phyloP scores from a whole-genome alignment of 768 basidiomycete species.

The Mycena chlorophos region DNA sequence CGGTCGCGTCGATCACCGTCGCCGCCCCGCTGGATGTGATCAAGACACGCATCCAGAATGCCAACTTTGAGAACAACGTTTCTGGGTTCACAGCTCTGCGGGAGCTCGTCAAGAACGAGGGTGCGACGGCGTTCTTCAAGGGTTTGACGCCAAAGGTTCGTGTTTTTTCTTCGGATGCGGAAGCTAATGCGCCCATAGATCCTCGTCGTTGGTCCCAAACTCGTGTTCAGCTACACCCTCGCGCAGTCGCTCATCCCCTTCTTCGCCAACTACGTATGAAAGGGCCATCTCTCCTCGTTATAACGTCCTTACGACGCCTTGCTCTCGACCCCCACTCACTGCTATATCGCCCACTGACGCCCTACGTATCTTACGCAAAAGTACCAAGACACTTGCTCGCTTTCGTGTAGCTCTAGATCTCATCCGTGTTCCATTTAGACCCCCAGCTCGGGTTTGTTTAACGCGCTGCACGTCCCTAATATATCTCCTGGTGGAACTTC shows the following conservation, averaged over 20 bases:
- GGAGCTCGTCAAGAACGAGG: constrained; percentile 71
- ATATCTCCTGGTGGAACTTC: too few relatives aligned
- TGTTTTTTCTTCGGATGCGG: constrained; percentile 26
- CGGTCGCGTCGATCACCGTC: constrained; percentile 92
- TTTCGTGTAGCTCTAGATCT: constrained; percentile 1
- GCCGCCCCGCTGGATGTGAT: constrained; percentile 95
- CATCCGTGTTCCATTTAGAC: too few relatives aligned
- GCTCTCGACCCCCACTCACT: background rate
- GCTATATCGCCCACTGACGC: too few relatives aligned
- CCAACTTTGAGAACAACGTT: constrained; percentile 89
- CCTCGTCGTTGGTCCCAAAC: constrained; percentile 94
- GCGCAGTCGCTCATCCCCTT: constrained; percentile 94
- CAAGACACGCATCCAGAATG: constrained; percentile 98
- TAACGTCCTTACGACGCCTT: background rate
- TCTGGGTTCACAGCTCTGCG: constrained; percentile 72
- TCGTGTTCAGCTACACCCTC: constrained; percentile 97
- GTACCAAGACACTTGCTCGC: background rate
- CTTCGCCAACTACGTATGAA: constrained; percentile 81
- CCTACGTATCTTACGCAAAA: background rate
- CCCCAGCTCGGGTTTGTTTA: too few relatives aligned
- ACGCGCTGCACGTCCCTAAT: too few relatives aligned
- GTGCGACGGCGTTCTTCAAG: constrained; percentile 86
- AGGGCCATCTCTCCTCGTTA: background rate
- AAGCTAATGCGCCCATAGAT: constrained; percentile 52
- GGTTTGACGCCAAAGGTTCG: constrained; percentile 93